Evolutionary conservation across 208 protist species (phyloP).

Genomic region (Leishmania tarentolae): DNA sequence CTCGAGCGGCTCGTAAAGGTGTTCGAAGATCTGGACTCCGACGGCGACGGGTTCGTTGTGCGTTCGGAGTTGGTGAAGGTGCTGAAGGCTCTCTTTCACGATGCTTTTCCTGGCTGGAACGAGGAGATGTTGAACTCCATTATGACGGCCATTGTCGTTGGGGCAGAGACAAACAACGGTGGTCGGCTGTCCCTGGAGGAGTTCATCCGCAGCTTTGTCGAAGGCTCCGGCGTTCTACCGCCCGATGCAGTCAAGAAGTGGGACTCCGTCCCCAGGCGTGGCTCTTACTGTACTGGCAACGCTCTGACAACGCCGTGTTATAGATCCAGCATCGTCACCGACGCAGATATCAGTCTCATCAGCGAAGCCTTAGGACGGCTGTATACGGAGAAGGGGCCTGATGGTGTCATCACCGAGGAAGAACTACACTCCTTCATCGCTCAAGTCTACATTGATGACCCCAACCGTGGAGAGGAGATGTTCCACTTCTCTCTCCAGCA

Average conservation of each 20-base stretch:
- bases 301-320: background rate
- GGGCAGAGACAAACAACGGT: slow-evolving; percentile 43
- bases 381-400: slow-evolving; percentile 29
- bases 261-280: background rate
- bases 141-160: slow-evolving; percentile 68
- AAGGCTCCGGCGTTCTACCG: slow-evolving; percentile 42
- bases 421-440: slow-evolving; percentile 41
- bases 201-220: slow-evolving; percentile 67
- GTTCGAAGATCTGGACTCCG: slow-evolving; percentile 38
- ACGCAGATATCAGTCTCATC: slow-evolving; percentile 53
- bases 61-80: slow-evolving; percentile 52
- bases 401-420: slow-evolving; percentile 45
- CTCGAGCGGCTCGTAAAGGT: slow-evolving; percentile 49
- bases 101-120: slow-evolving; percentile 66
- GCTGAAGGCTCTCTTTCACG: slow-evolving; percentile 59
- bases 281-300: background rate
- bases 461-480: slow-evolving; percentile 44
- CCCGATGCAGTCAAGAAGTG: slow-evolving; percentile 16
- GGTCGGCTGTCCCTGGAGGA: slow-evolving; percentile 63
- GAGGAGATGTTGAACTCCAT: slow-evolving; percentile 60
- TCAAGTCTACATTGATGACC: slow-evolving; percentile 40
- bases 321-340: slow-evolving; percentile 24
- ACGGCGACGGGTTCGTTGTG: slow-evolving; percentile 52
- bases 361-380: slow-evolving; percentile 47
- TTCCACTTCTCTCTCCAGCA: slow-evolving; percentile 46